Conservation (phyloP, 495 filamentous ascomycete species). For the Durotheca rogersii region DNA sequence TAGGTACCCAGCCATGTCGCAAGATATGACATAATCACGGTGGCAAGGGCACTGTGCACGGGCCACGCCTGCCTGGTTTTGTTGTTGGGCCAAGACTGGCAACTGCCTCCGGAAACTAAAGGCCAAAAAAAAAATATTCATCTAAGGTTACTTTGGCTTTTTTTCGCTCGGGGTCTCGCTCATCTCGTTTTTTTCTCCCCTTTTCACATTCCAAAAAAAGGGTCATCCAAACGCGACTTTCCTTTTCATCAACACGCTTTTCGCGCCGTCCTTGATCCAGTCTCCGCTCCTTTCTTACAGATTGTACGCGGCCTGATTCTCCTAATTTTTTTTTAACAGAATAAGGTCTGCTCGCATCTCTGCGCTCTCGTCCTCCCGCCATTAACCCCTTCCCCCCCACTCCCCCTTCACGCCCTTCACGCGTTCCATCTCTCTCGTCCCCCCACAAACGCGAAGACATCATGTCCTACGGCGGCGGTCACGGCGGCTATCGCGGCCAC, state of each 20-base stretch:
- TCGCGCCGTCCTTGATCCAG: slow-evolving; percentile 11
- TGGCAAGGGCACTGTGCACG: slow-evolving; percentile 1
- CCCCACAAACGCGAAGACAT: slow-evolving; percentile 11
- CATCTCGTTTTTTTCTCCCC: slow-evolving; percentile 12
- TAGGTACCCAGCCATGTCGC: no score
- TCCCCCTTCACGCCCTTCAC: not conserved
- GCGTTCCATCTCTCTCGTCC: not conserved
- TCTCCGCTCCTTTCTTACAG: slow-evolving; percentile 33
- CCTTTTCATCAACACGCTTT: slow-evolving; percentile 18
- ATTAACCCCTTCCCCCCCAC: not conserved
- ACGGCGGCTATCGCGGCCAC: slow-evolving; percentile 50
- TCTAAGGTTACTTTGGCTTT: not conserved
- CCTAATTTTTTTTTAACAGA: slow-evolving; percentile 30
- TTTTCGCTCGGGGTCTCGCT: slow-evolving; percentile 19
- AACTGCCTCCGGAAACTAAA: slow-evolving; percentile 23
- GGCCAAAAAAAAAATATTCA: slow-evolving; percentile 21
- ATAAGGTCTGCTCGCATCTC: no score
- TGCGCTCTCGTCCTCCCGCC: slow-evolving; percentile 16
- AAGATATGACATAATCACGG: no score
- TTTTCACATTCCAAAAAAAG: slow-evolving; percentile 18
- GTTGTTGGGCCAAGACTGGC: slow-evolving; percentile 5
- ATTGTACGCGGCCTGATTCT: slow-evolving; percentile 18
- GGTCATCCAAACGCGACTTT: slow-evolving; percentile 24
- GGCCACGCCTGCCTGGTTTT: slow-evolving; percentile 15
- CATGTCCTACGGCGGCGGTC: slow-evolving; percentile 79